A percentile compares a stretch with the other conserved stretches of the same genome.
phyloP scores from a whole-genome alignment of 495 filamentous ascomycete genomes.

The Penicillium bialowiezense region DNA sequence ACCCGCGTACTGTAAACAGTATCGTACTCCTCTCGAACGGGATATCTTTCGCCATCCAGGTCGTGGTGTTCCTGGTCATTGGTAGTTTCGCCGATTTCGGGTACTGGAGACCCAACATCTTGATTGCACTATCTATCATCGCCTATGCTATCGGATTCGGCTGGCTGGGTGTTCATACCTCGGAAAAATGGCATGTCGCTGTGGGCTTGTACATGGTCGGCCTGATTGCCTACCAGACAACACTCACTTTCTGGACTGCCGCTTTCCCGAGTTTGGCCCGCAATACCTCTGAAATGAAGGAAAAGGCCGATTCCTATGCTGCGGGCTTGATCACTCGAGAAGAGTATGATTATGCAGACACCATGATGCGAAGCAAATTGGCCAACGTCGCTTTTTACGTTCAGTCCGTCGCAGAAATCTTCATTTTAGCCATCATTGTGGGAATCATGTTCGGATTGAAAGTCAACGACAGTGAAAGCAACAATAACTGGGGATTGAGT shows the following conservation, averaged over 20 bases:
- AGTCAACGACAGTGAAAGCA: slow-evolving; percentile 53
- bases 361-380: slow-evolving; percentile 57
- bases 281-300: slow-evolving; percentile 53
- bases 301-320: slow-evolving; percentile 50
- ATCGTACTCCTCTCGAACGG: slow-evolving; percentile 62
- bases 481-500: slow-evolving; percentile 65
- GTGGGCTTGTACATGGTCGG: slow-evolving; percentile 61
- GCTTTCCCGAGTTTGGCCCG: slow-evolving; percentile 61
- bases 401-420: slow-evolving; percentile 57
- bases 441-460: slow-evolving; percentile 60
- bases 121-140: slow-evolving; percentile 55
- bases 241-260: slow-evolving; percentile 65
- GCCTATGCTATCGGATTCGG: slow-evolving; percentile 62
- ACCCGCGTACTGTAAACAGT: slow-evolving; percentile 52
- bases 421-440: slow-evolving; percentile 60
- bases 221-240: slow-evolving; percentile 63
- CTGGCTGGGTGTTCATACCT: slow-evolving; percentile 59
- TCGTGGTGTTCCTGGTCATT: slow-evolving; percentile 56
- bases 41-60: slow-evolving; percentile 62
- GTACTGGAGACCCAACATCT: slow-evolving; percentile 58
- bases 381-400: slow-evolving; percentile 62
- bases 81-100: slow-evolving; percentile 61
- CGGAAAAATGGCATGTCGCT: slow-evolving; percentile 53
- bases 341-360: slow-evolving; percentile 61
- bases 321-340: slow-evolving; percentile 52